Percentiles rank a stretch among this genome's conserved stretches.
phyloP scores from a whole-genome alignment of 2,329 filamentous ascomycete genomes.

The Fusarium nisikadoi region DNA sequence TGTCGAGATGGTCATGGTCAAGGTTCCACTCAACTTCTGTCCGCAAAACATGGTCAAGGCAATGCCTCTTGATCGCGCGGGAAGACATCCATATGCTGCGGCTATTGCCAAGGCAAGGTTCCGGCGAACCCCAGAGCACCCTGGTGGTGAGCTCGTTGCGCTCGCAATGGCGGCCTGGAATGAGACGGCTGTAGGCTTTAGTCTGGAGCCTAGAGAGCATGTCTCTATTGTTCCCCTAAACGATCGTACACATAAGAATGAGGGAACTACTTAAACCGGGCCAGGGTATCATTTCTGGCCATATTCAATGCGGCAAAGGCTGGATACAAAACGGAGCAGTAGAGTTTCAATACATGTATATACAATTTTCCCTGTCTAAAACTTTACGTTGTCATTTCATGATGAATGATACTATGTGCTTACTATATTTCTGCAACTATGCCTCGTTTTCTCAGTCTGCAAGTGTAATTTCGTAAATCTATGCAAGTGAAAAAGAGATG shows the following conservation, averaged over 20 bases:
- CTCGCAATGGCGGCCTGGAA: background rate
- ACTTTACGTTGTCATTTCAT: background rate
- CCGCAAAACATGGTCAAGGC: background rate
- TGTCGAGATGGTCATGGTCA: background rate
- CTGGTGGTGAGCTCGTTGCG: constrained; percentile 12
- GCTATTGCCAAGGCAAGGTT: constrained; percentile 15
- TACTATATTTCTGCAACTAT: background rate
- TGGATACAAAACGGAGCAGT: background rate
- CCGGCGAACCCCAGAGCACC: constrained; percentile 6
- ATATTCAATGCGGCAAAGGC: background rate
- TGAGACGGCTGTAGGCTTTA: background rate
- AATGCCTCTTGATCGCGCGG: background rate
- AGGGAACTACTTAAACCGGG: background rate
- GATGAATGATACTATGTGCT: background rate
- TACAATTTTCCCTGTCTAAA: background rate
- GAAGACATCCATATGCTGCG: constrained; percentile 3
- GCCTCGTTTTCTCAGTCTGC: background rate
- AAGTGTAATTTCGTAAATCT: background rate
- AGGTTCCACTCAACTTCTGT: constrained; percentile 5
- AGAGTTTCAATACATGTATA: background rate
- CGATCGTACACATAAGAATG: background rate
- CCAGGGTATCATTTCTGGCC: background rate
- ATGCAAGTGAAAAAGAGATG: background rate
- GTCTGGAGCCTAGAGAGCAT: background rate
- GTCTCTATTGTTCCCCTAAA: background rate